A percentile compares a stretch with the other conserved stretches of the same genome.
Conservation (phyloP, 2,329 filamentous ascomycete species). For the Fusarium sambucinum region DNA sequence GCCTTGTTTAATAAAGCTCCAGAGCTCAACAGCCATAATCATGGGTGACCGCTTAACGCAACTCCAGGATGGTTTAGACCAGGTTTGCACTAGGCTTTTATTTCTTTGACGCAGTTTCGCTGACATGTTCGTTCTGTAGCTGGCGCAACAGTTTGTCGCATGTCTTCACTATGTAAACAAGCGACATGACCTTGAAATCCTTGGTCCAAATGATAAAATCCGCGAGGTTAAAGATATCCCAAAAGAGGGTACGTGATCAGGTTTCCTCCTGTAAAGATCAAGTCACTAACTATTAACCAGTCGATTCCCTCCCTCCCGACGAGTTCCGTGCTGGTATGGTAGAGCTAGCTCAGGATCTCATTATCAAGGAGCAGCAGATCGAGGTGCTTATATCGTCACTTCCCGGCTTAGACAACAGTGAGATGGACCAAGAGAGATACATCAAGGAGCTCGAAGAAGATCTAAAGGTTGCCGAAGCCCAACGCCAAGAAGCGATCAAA, state of each 20-base stretch:
- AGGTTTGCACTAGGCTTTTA: constrained; percentile 63
- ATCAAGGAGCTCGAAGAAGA: constrained; percentile 75
- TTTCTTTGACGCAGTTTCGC: not conserved
- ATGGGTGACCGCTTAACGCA: constrained; percentile 86
- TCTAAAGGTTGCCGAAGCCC: constrained; percentile 71
- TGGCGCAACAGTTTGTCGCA: constrained; percentile 76
- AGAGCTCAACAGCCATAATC: constrained; percentile 32
- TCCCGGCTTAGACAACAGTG: constrained; percentile 82
- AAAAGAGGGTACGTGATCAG: constrained; percentile 59
- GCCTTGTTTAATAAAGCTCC: constrained; percentile 7
- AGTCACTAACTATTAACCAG: constrained; percentile 51
- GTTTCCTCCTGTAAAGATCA: not conserved
- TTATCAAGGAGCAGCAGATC: constrained; percentile 85
- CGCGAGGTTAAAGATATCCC: constrained; percentile 68
- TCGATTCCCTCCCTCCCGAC: constrained; percentile 71
- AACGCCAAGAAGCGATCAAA: constrained; percentile 71
- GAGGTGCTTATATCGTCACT: constrained; percentile 80
- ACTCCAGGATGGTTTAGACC: constrained; percentile 85
- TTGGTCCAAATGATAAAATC: constrained; percentile 69
- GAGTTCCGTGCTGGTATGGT: constrained; percentile 75
- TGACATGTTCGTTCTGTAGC: constrained; percentile 56
- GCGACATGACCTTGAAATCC: constrained; percentile 74
- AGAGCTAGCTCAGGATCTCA: constrained; percentile 80
- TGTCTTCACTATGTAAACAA: constrained; percentile 74
- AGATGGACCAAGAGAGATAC: constrained; percentile 78